Conservation (phyloP, 495 filamentous ascomycete genomes). For the Neurospora sp. region DNA sequence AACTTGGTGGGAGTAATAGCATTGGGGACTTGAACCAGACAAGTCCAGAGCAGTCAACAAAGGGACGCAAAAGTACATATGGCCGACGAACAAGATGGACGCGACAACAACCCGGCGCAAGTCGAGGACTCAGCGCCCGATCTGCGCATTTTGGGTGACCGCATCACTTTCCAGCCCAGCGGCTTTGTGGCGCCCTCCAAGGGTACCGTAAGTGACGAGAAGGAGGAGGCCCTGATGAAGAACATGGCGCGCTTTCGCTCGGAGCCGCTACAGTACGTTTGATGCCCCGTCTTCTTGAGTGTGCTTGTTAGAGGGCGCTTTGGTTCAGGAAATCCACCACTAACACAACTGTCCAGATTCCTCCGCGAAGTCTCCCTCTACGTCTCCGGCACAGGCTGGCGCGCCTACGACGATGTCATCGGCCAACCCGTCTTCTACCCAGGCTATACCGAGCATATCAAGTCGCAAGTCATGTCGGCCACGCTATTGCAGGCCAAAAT, state of each 20-base stretch:
- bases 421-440: conserved; percentile 90
- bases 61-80: conserved; percentile 9
- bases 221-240: conserved; percentile 66
- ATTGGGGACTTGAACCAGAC: neutral
- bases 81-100: conserved; percentile 22
- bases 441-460: conserved; percentile 88
- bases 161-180: conserved; percentile 70
- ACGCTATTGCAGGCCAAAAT: conserved; percentile 66
- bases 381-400: conserved; percentile 85
- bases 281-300: too few species aligned
- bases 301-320: too few species aligned
- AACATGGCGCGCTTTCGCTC: conserved; percentile 69
- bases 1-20: neutral
- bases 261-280: conserved; percentile 41
- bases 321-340: conserved; percentile 1
- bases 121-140: conserved; percentile 55
- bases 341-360: conserved; percentile 49
- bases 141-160: conserved; percentile 68
- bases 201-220: conserved; percentile 29
- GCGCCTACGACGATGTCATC: conserved; percentile 80
- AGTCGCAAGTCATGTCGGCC: conserved; percentile 58
- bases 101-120: conserved; percentile 12
- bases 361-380: conserved; percentile 86
- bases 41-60: neutral
- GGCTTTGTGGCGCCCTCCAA: conserved; percentile 50